phyloP scores from a whole-genome alignment of 208 protist species.

The Leishmania lainsoni region DNA sequence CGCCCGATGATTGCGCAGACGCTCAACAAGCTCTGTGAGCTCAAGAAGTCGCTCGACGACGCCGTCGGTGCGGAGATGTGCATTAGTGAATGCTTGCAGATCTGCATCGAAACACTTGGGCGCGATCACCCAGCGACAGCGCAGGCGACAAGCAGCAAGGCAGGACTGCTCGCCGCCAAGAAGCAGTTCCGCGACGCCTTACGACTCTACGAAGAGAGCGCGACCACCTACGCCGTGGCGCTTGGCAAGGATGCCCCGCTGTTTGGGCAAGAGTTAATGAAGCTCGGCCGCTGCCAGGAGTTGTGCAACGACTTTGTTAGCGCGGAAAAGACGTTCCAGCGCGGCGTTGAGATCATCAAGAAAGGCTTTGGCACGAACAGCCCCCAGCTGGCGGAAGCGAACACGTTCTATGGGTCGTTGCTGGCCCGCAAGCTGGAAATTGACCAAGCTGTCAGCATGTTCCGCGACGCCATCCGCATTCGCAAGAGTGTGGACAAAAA shows the following conservation, averaged over 20 bases:
- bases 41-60: constrained; percentile 84
- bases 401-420: constrained; percentile 75
- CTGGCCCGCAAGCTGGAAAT: constrained; percentile 70
- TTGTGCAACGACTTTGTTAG: constrained; percentile 68
- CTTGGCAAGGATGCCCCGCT: constrained; percentile 81
- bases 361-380: constrained; percentile 69
- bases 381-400: constrained; percentile 75
- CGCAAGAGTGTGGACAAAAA: constrained; percentile 63
- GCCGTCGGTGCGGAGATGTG: constrained; percentile 82
- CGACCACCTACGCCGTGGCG: constrained; percentile 60
- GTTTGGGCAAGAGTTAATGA: constrained; percentile 81
- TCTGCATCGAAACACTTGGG: constrained; percentile 83
- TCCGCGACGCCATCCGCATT: constrained; percentile 77
- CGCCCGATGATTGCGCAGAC: constrained; percentile 91
- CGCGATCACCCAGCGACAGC: constrained; percentile 84
- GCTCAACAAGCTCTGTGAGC: constrained; percentile 87
- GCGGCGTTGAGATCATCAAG: constrained; percentile 65
- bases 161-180: constrained; percentile 67
- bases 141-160: constrained; percentile 86
- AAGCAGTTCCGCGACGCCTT: constrained; percentile 86
- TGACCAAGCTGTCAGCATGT: constrained; percentile 58
- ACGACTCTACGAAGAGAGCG: constrained; percentile 82
- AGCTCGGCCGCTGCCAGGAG: constrained; percentile 83
- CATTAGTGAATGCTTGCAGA: constrained; percentile 86
- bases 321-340: constrained; percentile 74